These are phyloP conservation scores for Lachnellula arida DNA, from an alignment of 2,329 filamentous ascomycete genomes.

Conservation along the genomic window DNA sequence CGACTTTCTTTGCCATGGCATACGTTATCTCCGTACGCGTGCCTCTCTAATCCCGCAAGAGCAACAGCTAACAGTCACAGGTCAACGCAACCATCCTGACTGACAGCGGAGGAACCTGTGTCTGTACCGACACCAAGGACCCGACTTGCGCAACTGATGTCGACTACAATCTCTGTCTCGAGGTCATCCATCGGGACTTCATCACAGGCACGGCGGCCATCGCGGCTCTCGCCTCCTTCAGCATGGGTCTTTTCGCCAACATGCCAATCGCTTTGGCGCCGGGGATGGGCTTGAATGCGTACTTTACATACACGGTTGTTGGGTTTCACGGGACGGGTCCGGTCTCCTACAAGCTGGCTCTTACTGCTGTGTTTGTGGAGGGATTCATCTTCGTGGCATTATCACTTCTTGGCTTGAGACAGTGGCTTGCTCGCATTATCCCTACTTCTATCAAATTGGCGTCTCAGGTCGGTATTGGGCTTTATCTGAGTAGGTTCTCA, in stretches of 20 bases:
- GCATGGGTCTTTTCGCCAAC: conserved; percentile 77
- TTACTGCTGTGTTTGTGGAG: conserved; percentile 83
- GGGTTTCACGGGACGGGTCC: conserved; percentile 68
- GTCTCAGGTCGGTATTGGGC: conserved; percentile 78
- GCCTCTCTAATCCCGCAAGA: conserved; percentile 33
- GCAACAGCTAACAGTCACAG: background rate
- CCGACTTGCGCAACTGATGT: conserved; percentile 18
- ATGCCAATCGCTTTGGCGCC: conserved; percentile 63
- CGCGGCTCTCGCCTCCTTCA: conserved; percentile 68
- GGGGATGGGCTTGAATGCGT: conserved; percentile 77
- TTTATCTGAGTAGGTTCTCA: conserved; percentile 47
- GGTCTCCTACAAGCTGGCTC: conserved; percentile 67
- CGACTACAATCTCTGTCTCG: conserved; percentile 57
- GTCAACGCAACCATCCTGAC: conserved; percentile 31
- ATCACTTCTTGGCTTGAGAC: conserved; percentile 72
- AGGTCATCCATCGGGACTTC: conserved; percentile 54
- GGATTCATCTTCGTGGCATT: conserved; percentile 78
- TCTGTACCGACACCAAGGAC: conserved; percentile 48
- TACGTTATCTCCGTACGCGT: conserved; percentile 64
- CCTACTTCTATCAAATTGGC: conserved; percentile 80
- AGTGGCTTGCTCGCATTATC: conserved; percentile 80
- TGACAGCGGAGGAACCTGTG: conserved; percentile 69
- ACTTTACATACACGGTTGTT: conserved; percentile 73
- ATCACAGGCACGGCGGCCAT: conserved; percentile 83
- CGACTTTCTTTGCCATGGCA: conserved; percentile 63